Conservation (phyloP, 345 rosid species). For the Lumnitzera racemosa region DNA sequence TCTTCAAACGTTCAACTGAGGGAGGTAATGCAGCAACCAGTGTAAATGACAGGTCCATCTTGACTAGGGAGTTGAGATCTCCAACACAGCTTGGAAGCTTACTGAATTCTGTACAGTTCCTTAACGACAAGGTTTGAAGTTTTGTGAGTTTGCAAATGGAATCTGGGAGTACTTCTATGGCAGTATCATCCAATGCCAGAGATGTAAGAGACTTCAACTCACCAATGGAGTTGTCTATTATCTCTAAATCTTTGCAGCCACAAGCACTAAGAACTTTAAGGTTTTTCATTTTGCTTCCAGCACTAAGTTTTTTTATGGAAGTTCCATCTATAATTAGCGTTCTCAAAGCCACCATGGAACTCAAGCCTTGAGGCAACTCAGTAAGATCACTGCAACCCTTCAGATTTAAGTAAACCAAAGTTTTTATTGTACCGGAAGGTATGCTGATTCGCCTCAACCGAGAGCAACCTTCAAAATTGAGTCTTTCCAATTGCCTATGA, state of each 20-base stretch:
- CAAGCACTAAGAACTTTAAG: conserved; percentile 13
- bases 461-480: conserved; percentile 17
- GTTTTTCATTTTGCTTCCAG: neutral
- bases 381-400: conserved; percentile 1
- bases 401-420: conserved; percentile 9
- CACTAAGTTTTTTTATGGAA: neutral
- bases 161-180: conserved; percentile 2
- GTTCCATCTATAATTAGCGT: conserved; percentile 17
- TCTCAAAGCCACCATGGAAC: conserved; percentile 9
- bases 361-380: conserved; percentile 8
- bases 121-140: conserved; percentile 7
- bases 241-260: conserved; percentile 3
- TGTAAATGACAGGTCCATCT: conserved; percentile 4
- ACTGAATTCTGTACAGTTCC: conserved; percentile 10
- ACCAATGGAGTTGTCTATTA: conserved; percentile 9
- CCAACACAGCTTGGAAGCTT: conserved; percentile 17
- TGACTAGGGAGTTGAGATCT: conserved; percentile 5
- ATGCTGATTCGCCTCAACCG: conserved; percentile 8
- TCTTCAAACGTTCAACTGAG: neutral
- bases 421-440: conserved; percentile 9
- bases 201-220: conserved; percentile 10
- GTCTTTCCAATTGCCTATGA: conserved; percentile 8
- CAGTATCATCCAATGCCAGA: conserved; percentile 10
- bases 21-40: neutral
- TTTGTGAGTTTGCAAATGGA: conserved; percentile 6